These are phyloP conservation scores for Geotrichum cucujoidarum DNA, from an alignment of 1,139 yeast species.

Conservation along the genomic window DNA sequence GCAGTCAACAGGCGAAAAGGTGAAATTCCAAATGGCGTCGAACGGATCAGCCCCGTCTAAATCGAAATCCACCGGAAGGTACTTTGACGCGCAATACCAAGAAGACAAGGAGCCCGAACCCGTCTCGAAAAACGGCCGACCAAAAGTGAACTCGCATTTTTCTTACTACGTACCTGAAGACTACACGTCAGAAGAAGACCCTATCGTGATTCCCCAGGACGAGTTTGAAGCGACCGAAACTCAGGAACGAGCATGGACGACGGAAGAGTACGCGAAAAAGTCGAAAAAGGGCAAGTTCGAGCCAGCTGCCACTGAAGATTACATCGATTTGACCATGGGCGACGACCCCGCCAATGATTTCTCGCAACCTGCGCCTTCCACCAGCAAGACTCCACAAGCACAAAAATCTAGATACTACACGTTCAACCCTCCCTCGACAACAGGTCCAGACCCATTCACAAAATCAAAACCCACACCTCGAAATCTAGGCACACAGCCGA, in stretches of 20 bases:
- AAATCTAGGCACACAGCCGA: slow-evolving; percentile 2
- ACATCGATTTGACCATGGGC: neutral
- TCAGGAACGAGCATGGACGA: neutral
- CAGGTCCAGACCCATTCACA: neutral
- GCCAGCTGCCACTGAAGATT: neutral
- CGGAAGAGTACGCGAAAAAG: neutral
- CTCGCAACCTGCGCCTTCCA: neutral
- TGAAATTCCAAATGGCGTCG: slow-evolving; percentile 7
- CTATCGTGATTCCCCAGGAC: neutral
- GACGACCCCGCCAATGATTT: neutral
- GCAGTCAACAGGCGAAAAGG: slow-evolving; percentile 4
- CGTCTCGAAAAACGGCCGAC: neutral
- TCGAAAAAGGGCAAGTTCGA: neutral
- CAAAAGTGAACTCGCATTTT: slow-evolving; percentile 1
- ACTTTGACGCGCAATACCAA: slow-evolving; percentile 2
- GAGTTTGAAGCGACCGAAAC: neutral
- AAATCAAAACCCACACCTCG: neutral
- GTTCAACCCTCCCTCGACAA: neutral
- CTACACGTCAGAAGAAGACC: slow-evolving; percentile 7
- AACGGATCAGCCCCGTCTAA: neutral
- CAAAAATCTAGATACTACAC: neutral
- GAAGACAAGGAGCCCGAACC: slow-evolving; percentile 4
- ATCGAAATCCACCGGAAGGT: slow-evolving; percentile 1
- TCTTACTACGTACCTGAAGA: slow-evolving; percentile 5
- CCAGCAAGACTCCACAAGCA: neutral